phyloP scores from a whole-genome alignment of 179 eudicot genomes.

The Carnegiea gigantea region DNA sequence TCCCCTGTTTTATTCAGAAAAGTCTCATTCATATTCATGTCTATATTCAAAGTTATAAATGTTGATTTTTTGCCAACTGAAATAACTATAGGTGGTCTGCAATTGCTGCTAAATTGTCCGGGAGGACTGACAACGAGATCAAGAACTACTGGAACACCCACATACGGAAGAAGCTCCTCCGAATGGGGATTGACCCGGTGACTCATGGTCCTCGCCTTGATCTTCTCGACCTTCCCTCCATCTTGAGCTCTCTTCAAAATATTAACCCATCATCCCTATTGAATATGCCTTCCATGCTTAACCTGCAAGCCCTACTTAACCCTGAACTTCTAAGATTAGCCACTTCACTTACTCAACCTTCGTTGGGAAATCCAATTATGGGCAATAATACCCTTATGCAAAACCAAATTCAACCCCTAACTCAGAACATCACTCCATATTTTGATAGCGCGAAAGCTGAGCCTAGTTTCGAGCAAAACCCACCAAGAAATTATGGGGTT shows the following conservation, averaged over 20 bases:
- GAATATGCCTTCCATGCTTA: slow-evolving; percentile 41
- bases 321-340: slow-evolving; percentile 55
- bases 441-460: slow-evolving; percentile 24
- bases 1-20: background rate
- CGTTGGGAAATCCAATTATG: slow-evolving; percentile 8
- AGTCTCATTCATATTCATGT: background rate
- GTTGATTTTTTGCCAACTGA: background rate
- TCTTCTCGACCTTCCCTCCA: slow-evolving; percentile 64
- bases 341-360: slow-evolving; percentile 40
- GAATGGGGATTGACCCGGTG: slow-evolving; percentile 93
- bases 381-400: slow-evolving; percentile 17
- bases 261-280: slow-evolving; percentile 18
- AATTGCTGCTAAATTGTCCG: slow-evolving; percentile 77
- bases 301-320: slow-evolving; percentile 42
- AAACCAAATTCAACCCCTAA: background rate
- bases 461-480: slow-evolving; percentile 30
- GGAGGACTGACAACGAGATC: slow-evolving; percentile 86
- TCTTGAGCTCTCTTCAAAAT: slow-evolving; percentile 33
- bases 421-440: slow-evolving; percentile 12
- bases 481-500: slow-evolving; percentile 21
- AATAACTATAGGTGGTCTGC: slow-evolving; percentile 66
- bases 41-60: background rate
- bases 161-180: slow-evolving; percentile 66
- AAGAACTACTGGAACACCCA: slow-evolving; percentile 94
- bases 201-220: slow-evolving; percentile 80